Evolutionary conservation across 2,329 filamentous ascomycete genomes (phyloP).

Genomic region (Aspergillus puulaauensis): DNA sequence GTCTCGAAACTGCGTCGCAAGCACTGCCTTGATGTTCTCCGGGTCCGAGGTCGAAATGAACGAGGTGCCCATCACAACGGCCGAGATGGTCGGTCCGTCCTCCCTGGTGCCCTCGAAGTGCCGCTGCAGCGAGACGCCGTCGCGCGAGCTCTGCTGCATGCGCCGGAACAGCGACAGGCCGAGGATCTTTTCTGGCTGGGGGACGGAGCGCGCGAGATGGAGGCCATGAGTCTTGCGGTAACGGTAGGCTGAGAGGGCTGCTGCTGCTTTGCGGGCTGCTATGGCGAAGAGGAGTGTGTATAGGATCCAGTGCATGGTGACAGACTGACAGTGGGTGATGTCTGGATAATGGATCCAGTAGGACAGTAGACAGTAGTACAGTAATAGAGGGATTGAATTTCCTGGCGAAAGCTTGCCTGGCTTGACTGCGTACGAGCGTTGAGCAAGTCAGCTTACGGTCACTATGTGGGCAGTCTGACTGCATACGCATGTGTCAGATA

Average conservation of each 20-base stretch:
- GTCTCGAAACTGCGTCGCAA: conserved; percentile 79
- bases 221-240: background rate
- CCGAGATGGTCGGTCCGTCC: background rate
- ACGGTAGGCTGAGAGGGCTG: background rate
- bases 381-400: too few relatives aligned
- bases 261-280: background rate
- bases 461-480: too few relatives aligned
- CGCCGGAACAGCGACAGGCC: background rate
- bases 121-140: background rate
- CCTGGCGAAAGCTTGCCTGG: too few relatives aligned
- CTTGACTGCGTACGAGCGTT: too few relatives aligned
- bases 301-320: background rate
- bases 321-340: too few relatives aligned
- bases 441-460: too few relatives aligned
- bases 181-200: background rate
- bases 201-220: background rate
- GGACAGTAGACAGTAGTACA: too few relatives aligned
- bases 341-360: too few relatives aligned
- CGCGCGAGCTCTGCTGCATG: background rate
- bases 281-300: background rate
- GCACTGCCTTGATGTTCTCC: conserved; percentile 76
- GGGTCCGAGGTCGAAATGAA: conserved; percentile 35
- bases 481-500: too few relatives aligned
- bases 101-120: background rate
- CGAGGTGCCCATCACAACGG: conserved; percentile 21